These are phyloP conservation scores for Rhynchosporium secalis DNA, from an alignment of 2,329 filamentous ascomycete species.

Conservation along the genomic window DNA sequence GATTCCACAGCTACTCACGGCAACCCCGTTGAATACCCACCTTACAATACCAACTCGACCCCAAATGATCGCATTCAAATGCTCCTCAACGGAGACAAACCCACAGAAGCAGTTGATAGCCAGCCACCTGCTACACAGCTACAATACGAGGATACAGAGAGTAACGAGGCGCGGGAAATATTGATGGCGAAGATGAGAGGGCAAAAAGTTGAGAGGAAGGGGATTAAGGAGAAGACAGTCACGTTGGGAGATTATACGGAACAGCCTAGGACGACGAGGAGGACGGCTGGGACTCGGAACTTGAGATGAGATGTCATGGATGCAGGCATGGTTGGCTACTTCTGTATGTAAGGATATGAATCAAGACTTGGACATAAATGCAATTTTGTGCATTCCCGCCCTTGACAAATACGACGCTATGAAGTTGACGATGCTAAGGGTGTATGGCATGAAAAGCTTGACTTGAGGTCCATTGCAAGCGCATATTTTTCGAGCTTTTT, in stretches of 20 bases:
- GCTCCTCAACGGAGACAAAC: slow-evolving; percentile 31
- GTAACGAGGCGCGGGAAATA: slow-evolving; percentile 33
- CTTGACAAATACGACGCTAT: neutral
- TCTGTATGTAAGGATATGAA: neutral
- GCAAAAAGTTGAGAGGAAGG: slow-evolving; percentile 32
- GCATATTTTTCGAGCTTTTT: too few relatives aligned
- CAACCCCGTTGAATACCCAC: slow-evolving; percentile 34
- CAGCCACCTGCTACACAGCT: slow-evolving; percentile 37
- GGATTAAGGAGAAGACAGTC: slow-evolving; percentile 24
- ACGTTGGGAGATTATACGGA: slow-evolving; percentile 19
- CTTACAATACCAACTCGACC: slow-evolving; percentile 18
- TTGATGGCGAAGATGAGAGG: slow-evolving; percentile 39
- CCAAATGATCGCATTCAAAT: slow-evolving; percentile 31
- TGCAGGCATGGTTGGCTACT: neutral
- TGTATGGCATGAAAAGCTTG: too few relatives aligned
- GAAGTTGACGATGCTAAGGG: neutral
- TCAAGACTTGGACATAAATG: slow-evolving; percentile 5
- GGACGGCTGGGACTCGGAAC: slow-evolving; percentile 4
- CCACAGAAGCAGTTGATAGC: slow-evolving; percentile 23
- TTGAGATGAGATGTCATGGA: slow-evolving; percentile 3
- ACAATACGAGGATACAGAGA: slow-evolving; percentile 39
- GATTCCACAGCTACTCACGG: slow-evolving; percentile 42
- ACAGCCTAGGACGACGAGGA: slow-evolving; percentile 14
- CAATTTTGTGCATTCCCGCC: neutral
- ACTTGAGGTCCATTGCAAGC: too few relatives aligned